Evolutionary conservation across 768 basidiomycete species (phyloP).

Genomic region (Trametes coccinea): DNA sequence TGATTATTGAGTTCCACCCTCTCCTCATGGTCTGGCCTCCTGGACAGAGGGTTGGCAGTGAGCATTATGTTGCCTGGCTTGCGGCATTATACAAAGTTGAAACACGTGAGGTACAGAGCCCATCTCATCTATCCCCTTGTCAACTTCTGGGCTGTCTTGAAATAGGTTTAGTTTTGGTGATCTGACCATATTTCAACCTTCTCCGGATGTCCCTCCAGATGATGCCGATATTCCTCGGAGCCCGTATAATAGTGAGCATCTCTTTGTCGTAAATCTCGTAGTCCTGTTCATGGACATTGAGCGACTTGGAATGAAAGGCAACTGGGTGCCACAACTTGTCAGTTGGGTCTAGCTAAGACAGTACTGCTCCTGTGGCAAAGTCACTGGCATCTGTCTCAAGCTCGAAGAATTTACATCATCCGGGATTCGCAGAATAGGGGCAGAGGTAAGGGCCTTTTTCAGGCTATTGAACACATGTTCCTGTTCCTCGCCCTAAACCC

Average conservation of each 20-base stretch:
- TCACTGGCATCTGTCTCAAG: no score
- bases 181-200: slow-evolving; percentile 26
- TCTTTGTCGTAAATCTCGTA: slow-evolving; percentile 46
- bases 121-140: slow-evolving; percentile 33
- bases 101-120: slow-evolving; percentile 17
- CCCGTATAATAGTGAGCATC: slow-evolving; percentile 42
- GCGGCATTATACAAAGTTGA: slow-evolving; percentile 1
- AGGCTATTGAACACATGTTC: background rate
- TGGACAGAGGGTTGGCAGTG: no score
- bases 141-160: slow-evolving; percentile 26
- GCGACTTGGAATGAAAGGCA: slow-evolving; percentile 16
- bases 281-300: slow-evolving; percentile 34
- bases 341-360: background rate
- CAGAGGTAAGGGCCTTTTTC: slow-evolving; percentile 5
- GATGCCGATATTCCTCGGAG: slow-evolving; percentile 33
- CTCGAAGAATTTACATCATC: no score
- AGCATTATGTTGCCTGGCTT: no score
- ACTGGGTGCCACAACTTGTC: background rate
- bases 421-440: slow-evolving; percentile 1
- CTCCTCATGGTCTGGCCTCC: no score
- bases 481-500: slow-evolving; percentile 6
- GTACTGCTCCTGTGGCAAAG: no score
- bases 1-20: no score
- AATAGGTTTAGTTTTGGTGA: slow-evolving; percentile 32
- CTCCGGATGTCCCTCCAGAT: slow-evolving; percentile 23